Percentiles rank a stretch among this genome's conserved stretches.
These are phyloP conservation scores for Inga laurina DNA, from an alignment of 306 rosid species.

Conservation along the genomic window DNA sequence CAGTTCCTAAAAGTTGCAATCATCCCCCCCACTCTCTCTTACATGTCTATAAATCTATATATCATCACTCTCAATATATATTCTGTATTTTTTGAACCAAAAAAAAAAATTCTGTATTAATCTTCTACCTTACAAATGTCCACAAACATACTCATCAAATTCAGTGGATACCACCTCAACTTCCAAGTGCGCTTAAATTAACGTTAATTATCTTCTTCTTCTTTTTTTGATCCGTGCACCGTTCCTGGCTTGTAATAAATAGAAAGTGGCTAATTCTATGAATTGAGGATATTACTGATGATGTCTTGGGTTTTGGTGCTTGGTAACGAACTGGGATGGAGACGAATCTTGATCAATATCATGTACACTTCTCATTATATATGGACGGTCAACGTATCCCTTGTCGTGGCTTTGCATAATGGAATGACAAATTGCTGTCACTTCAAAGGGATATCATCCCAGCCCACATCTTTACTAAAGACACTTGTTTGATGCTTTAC, in stretches of 20 bases:
- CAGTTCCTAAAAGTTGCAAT: constrained; percentile 17
- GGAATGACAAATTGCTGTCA: constrained; percentile 27
- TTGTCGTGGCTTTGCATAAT: constrained; percentile 19
- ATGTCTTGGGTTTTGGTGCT: neutral
- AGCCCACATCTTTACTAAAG: constrained; percentile 32
- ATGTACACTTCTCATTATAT: neutral
- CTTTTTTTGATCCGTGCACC: too few relatives aligned
- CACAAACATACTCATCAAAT: neutral
- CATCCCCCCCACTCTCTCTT: neutral
- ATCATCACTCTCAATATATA: neutral
- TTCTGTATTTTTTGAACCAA: too few relatives aligned
- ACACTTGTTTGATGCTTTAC: constrained; percentile 39
- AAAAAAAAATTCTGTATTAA: too few relatives aligned
- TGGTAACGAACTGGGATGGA: neutral
- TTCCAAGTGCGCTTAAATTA: neutral
- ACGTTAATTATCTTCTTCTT: neutral
- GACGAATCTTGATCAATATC: constrained; percentile 27
- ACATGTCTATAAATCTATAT: neutral
- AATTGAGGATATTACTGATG: too few relatives aligned
- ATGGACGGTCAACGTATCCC: constrained; percentile 38
- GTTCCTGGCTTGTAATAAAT: neutral
- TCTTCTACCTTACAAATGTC: neutral
- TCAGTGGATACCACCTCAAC: neutral
- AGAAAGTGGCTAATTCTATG: neutral
- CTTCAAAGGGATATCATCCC: constrained; percentile 24